Evolutionary conservation across 768 basidiomycete genomes (phyloP).

Genomic region (Nidularia sp.): DNA sequence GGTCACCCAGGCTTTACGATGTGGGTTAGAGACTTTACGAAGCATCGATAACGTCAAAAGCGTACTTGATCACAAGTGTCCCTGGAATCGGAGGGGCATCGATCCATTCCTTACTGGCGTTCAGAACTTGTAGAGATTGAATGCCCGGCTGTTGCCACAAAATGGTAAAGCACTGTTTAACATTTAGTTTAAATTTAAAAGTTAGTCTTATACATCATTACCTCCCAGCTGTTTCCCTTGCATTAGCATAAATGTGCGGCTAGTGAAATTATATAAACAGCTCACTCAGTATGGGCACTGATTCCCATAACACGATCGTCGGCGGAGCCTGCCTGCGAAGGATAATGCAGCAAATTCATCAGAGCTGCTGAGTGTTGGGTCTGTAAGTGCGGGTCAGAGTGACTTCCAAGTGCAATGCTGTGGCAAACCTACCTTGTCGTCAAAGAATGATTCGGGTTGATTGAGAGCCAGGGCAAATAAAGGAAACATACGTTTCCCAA

Average conservation of each 20-base stretch:
- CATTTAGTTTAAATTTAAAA: background rate
- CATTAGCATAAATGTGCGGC: too few species aligned
- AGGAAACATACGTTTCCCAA: conserved; percentile 72
- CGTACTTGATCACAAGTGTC: conserved; percentile 87
- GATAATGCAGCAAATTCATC: conserved; percentile 80
- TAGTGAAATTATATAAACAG: background rate
- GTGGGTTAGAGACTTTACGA: background rate
- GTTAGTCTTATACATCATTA: conserved; percentile 9
- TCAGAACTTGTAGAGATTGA: conserved; percentile 79
- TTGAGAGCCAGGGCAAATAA: conserved; percentile 81
- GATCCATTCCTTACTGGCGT: conserved; percentile 76
- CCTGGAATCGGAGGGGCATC: conserved; percentile 72
- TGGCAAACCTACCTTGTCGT: conserved; percentile 58
- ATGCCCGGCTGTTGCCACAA: conserved; percentile 76
- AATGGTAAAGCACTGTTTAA: conserved; percentile 77
- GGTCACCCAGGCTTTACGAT: conserved; percentile 66
- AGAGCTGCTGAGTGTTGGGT: conserved; percentile 75
- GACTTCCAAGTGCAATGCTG: too few species aligned
- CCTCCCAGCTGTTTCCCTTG: conserved; percentile 33
- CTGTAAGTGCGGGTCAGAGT: conserved; percentile 26
- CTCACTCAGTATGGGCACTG: conserved; percentile 78
- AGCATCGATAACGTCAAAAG: background rate
- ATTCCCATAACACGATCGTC: conserved; percentile 77
- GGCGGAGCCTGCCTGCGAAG: conserved; percentile 57
- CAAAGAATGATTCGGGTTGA: conserved; percentile 72